phyloP scores from a whole-genome alignment of 2,329 filamentous ascomycete species.

The Metarhizium anisopliae region DNA sequence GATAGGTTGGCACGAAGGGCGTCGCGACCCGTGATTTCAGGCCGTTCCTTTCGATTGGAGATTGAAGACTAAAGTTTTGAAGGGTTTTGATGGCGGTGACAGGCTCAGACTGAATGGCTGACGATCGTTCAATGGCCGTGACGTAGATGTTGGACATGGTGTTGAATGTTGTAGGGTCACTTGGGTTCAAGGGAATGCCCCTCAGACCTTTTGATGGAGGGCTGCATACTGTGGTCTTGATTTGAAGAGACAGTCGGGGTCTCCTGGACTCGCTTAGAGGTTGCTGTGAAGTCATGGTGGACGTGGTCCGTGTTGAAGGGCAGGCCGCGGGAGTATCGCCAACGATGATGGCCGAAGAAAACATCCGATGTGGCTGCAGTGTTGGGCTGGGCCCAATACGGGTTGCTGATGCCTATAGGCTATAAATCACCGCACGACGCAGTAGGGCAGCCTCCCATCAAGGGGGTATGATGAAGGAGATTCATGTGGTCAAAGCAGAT shows the following conservation, averaged over 20 bases:
- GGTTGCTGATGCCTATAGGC: not conserved
- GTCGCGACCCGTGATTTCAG: conserved; percentile 28
- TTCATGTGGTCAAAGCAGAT: not conserved
- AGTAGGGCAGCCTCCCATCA: not conserved
- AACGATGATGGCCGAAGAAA: not conserved
- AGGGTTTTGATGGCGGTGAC: conserved; percentile 40
- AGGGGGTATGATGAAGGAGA: not conserved
- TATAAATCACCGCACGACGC: not conserved
- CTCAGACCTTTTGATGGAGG: conserved; percentile 25
- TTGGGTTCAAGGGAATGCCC: conserved; percentile 36
- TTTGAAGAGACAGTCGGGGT: conserved; percentile 49
- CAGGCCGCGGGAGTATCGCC: not conserved
- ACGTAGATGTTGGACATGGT: conserved; percentile 58
- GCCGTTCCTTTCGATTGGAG: conserved; percentile 22
- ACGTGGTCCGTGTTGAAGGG: not conserved
- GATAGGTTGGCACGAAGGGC: conserved; percentile 36
- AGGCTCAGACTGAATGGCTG: conserved; percentile 36
- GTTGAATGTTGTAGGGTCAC: conserved; percentile 55
- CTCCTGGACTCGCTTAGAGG: conserved; percentile 27
- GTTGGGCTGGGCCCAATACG: not conserved
- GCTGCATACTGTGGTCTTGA: conserved; percentile 31
- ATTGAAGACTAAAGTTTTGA: conserved; percentile 20
- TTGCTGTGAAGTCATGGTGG: conserved; percentile 15
- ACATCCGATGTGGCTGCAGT: not conserved
- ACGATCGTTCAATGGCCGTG: conserved; percentile 51